Evolutionary conservation across 371 early-diverging fungal genomes (phyloP), one percentile per base, ranked within the genome.

Genomic region (Nosema muscidifuracis): DNA sequence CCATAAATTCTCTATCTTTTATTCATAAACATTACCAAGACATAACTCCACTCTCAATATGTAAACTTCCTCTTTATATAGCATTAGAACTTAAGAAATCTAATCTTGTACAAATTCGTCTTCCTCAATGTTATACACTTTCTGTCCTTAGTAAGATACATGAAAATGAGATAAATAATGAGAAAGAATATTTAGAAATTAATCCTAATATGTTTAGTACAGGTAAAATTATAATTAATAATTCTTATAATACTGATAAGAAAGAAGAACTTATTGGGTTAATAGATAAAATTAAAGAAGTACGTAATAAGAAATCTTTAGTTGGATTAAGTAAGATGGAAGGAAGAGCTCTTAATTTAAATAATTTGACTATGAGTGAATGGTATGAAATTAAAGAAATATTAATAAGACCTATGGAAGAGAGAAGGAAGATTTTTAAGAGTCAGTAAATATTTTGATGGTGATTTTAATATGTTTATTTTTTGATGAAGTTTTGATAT

Each of bases 321-420:
- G 40, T 65, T 16, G 79, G 79, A 6, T 28, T 79, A 26, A 55
- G 70, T 42, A 61, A 55, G 22, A 36, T 79, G 44, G 79, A 79
- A 47, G 76, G 76, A 1, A 62, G 42, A 18, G 76, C 76, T 12
- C 33, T 76, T 16, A 78, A 57, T 57, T 51, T 79, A 28, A 75
- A 72, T 38, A 70, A 70, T 36, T 43, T 79, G 12, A 79, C 76
- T 4, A 34, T 57, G 31, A 72, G 66, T 73, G 79, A 79, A 31
- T 79, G 68, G 22, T 72, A 79, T 55, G 62, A 79, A 33, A 31
- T 76, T 31, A 67, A 65, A 28, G 64, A 68, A 34, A 51, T 71
- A 33, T 22, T 78, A 13, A 18, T 69, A 1, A 58, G 65, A 15
- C 24, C 63, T 31, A 62, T 62, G 6, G 67, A 44, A 36, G 24